A percentile compares a stretch with the other conserved stretches of the same genome.
Evolutionary conservation across 2,329 filamentous ascomycete species (phyloP).

Genomic region (Venturia carpophila): DNA sequence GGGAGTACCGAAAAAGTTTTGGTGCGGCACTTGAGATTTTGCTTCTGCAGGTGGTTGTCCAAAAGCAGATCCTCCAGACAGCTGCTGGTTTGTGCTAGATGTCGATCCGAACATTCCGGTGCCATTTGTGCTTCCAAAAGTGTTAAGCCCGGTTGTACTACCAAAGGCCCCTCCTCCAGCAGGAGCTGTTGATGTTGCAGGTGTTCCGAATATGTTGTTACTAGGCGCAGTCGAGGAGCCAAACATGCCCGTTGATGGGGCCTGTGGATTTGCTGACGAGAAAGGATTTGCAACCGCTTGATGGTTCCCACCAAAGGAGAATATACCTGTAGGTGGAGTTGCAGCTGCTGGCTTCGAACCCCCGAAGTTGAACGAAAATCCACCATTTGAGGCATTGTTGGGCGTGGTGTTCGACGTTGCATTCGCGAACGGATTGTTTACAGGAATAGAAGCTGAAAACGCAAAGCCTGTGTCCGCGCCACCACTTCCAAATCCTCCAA

Average conservation of each 20-base stretch:
- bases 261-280: conserved; percentile 6
- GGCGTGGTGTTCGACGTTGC: background rate
- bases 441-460: background rate
- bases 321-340: conserved; percentile 1
- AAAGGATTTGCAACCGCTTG: conserved; percentile 2
- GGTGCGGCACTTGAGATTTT: background rate
- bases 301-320: conserved; percentile 10
- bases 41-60: conserved; percentile 2
- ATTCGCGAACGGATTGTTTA: conserved; percentile 18
- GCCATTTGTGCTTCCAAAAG: conserved; percentile 11
- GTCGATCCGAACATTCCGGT: background rate
- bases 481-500: conserved; percentile 17
- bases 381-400: background rate
- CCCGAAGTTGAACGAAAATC: conserved; percentile 15
- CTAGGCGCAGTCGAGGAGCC: conserved; percentile 6
- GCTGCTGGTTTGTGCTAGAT: conserved; percentile 7
- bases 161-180: background rate
- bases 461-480: conserved; percentile 8
- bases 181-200: background rate
- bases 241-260: conserved; percentile 13
- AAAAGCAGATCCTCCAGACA: conserved; percentile 1
- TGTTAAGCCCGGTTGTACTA: background rate
- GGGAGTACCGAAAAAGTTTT: background rate
- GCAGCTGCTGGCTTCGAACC: conserved; percentile 4
- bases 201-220: conserved; percentile 7